Evolutionary conservation across 2,329 filamentous ascomycete species (phyloP).

Genomic region (Exserohilum rostratum): DNA sequence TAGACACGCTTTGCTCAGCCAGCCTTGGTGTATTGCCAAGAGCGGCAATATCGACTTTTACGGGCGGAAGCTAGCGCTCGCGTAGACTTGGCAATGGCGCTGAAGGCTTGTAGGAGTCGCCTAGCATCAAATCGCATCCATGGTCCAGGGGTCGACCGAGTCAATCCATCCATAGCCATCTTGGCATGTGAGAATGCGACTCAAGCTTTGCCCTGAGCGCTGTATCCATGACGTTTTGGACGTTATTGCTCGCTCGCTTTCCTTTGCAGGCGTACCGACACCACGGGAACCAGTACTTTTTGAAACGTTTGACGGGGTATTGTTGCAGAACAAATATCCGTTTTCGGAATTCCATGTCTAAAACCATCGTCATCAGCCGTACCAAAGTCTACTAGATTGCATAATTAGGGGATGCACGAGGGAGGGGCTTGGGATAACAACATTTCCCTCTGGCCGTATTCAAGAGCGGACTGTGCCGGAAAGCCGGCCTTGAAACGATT

Average conservation of each 20-base stretch:
- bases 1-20: not conserved
- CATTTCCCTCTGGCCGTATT: too few species aligned
- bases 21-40: not conserved
- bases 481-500: not conserved
- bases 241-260: too few species aligned
- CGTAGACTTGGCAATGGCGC: conserved; percentile 13
- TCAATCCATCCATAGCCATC: too few species aligned
- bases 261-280: not conserved
- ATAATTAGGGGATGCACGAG: too few species aligned
- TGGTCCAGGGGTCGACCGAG: too few species aligned
- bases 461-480: not conserved
- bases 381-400: too few species aligned
- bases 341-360: too few species aligned
- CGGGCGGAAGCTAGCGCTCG: conserved; percentile 4
- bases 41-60: conserved; percentile 2
- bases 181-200: too few species aligned
- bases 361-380: not conserved
- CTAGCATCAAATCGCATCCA: conserved; percentile 6
- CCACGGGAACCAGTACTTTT: not conserved
- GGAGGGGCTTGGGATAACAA: too few species aligned
- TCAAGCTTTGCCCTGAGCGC: too few species aligned
- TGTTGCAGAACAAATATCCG: too few species aligned
- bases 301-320: not conserved
- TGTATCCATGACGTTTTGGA: not conserved
- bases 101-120: conserved; percentile 4